Percentiles rank a stretch among this genome's conserved stretches.
phyloP scores from a whole-genome alignment of 176 grass and related monocot genomes.

The Ananas comosus region DNA sequence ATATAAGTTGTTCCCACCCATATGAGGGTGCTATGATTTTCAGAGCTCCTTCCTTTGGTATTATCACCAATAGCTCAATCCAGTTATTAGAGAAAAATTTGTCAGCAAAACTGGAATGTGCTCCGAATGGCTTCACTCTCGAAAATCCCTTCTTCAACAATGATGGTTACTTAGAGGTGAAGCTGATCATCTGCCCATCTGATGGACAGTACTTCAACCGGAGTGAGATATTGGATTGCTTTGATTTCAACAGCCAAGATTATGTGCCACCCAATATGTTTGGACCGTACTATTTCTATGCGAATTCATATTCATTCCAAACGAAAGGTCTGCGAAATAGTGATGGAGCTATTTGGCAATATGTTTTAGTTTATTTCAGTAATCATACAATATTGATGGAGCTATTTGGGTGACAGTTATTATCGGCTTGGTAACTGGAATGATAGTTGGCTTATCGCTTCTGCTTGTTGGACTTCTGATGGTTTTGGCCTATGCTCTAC shows the following conservation, averaged over 20 bases:
- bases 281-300: slow-evolving; percentile 48
- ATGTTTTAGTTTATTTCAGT: slow-evolving; percentile 2
- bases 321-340: slow-evolving; percentile 27
- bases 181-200: slow-evolving; percentile 36
- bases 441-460: slow-evolving; percentile 24
- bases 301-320: slow-evolving; percentile 23
- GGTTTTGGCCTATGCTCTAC: slow-evolving; percentile 35
- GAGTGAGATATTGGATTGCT: slow-evolving; percentile 35
- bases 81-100: not conserved
- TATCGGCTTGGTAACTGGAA: slow-evolving; percentile 32
- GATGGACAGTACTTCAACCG: slow-evolving; percentile 34
- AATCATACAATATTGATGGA: slow-evolving; percentile 1
- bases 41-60: slow-evolving; percentile 44
- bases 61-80: not conserved
- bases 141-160: not conserved
- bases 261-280: slow-evolving; percentile 25
- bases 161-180: slow-evolving; percentile 26
- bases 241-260: slow-evolving; percentile 37
- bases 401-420: slow-evolving; percentile 3
- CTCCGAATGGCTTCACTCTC: slow-evolving; percentile 13
- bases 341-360: not conserved
- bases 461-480: slow-evolving; percentile 26
- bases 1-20: slow-evolving; percentile 38
- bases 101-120: slow-evolving; percentile 8
- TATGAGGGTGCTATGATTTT: slow-evolving; percentile 50